These are phyloP conservation scores for Annulohypoxylon bovei DNA, from an alignment of 495 filamentous ascomycete genomes.

Conservation along the genomic window DNA sequence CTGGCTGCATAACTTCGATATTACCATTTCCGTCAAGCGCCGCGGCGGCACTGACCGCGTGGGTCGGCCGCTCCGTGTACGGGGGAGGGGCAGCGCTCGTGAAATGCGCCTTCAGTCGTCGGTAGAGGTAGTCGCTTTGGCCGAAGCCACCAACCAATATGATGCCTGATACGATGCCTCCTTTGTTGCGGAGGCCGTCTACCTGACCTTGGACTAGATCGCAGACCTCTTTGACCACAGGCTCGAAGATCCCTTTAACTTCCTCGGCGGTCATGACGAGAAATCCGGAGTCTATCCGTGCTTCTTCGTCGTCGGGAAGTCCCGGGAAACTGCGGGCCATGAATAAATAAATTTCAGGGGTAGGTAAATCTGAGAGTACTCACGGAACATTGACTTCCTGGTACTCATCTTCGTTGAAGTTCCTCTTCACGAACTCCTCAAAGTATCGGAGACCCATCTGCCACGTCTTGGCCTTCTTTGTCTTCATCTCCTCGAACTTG, in stretches of 20 bases:
- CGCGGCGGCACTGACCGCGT: slow-evolving; percentile 53
- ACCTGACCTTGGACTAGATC: slow-evolving; percentile 70
- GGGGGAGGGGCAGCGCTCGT: slow-evolving; percentile 70
- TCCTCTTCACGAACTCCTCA: slow-evolving; percentile 75
- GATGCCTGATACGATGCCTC: slow-evolving; percentile 71
- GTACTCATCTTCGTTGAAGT: slow-evolving; percentile 79
- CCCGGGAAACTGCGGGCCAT: slow-evolving; percentile 65
- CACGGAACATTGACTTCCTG: slow-evolving; percentile 73
- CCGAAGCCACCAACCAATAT: slow-evolving; percentile 77
- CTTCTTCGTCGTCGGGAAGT: slow-evolving; percentile 71
- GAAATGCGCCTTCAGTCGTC: slow-evolving; percentile 70
- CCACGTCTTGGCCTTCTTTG: slow-evolving; percentile 69
- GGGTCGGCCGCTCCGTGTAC: slow-evolving; percentile 72
- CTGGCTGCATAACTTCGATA: slow-evolving; percentile 79
- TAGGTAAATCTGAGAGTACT: background rate
- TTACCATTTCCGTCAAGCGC: slow-evolving; percentile 54
- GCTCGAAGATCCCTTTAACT: slow-evolving; percentile 72
- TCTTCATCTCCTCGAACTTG: slow-evolving; percentile 69
- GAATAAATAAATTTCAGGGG: background rate
- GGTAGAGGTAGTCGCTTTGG: slow-evolving; percentile 74
- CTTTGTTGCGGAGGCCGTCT: slow-evolving; percentile 65
- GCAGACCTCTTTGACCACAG: slow-evolving; percentile 70
- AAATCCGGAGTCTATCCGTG: slow-evolving; percentile 71
- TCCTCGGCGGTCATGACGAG: slow-evolving; percentile 68
- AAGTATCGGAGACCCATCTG: slow-evolving; percentile 77